Conservation (phyloP, 2,329 filamentous ascomycete genomes). For the Plectosphaerella sp. region DNA sequence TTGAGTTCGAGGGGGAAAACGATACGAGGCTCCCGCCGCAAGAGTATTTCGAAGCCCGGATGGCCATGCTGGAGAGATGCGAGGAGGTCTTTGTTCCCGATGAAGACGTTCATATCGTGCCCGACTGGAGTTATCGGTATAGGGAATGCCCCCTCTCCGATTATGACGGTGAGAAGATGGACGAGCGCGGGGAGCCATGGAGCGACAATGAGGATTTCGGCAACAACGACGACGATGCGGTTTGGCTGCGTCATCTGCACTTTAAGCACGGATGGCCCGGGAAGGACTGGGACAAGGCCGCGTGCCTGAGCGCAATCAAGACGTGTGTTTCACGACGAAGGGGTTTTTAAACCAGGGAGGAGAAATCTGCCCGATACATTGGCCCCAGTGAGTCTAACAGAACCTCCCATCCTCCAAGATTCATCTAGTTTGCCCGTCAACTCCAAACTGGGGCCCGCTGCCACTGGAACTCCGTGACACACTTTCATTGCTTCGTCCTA, state of each 20-base stretch:
- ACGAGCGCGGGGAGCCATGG: not conserved
- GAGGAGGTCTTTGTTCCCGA: not conserved
- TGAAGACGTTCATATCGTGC: not conserved
- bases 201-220: not conserved
- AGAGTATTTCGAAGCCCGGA: not conserved
- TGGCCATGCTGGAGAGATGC: not conserved
- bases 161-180: not conserved
- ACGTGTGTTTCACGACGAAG: not conserved
- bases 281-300: not conserved
- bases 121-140: not conserved
- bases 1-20: not conserved
- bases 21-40: not conserved
- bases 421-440: no score
- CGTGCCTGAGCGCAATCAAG: not conserved
- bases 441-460: no score
- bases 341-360: not conserved
- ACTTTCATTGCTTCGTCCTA: not conserved
- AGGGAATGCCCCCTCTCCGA: not conserved
- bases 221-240: not conserved
- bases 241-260: not conserved
- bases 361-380: no score
- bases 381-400: no score
- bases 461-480: no score
- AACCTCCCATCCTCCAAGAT: no score
- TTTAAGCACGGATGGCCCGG: not conserved